phyloP scores from a whole-genome alignment of 2,329 filamentous ascomycete species.

The Alternaria brassicicola region DNA sequence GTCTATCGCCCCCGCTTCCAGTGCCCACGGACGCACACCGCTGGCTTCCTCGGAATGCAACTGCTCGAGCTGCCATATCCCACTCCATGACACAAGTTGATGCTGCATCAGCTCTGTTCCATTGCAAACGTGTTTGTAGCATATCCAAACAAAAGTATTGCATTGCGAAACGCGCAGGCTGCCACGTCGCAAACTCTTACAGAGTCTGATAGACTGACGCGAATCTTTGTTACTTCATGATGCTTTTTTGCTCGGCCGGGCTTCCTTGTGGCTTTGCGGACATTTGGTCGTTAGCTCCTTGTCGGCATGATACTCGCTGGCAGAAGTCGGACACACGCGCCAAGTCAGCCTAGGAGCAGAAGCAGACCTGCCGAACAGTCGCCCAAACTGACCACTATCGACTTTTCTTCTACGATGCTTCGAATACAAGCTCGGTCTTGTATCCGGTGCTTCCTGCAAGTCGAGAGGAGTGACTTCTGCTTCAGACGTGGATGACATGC shows the following conservation, averaged over 20 bases:
- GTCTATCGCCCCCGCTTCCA: constrained; percentile 27
- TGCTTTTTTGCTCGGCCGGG: constrained; percentile 12
- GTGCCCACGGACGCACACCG: constrained; percentile 30
- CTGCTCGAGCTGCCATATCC: constrained; percentile 13
- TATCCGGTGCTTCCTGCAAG: not conserved
- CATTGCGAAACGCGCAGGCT: not conserved
- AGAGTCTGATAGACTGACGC: not conserved
- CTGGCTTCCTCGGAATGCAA: constrained; percentile 36
- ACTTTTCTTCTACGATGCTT: constrained; percentile 4
- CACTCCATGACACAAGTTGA: not conserved
- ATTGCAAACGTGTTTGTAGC: not conserved
- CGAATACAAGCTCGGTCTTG: not conserved
- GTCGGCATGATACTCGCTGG: constrained; percentile 1
- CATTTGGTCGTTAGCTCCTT: constrained; percentile 1
- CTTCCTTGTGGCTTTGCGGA: constrained; percentile 6
- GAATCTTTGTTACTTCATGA: not conserved
- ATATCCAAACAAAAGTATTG: not conserved
- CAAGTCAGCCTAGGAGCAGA: constrained; percentile 3
- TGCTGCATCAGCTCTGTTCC: not conserved
- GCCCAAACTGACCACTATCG: constrained; percentile 3
- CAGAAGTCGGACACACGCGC: not conserved
- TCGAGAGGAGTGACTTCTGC: constrained; percentile 1
- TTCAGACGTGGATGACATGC: not conserved
- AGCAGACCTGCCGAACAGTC: not conserved
- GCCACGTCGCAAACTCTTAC: not conserved